Conservation (phyloP, 2,329 filamentous ascomycete species). For the Tolypocladium inflatum region DNA sequence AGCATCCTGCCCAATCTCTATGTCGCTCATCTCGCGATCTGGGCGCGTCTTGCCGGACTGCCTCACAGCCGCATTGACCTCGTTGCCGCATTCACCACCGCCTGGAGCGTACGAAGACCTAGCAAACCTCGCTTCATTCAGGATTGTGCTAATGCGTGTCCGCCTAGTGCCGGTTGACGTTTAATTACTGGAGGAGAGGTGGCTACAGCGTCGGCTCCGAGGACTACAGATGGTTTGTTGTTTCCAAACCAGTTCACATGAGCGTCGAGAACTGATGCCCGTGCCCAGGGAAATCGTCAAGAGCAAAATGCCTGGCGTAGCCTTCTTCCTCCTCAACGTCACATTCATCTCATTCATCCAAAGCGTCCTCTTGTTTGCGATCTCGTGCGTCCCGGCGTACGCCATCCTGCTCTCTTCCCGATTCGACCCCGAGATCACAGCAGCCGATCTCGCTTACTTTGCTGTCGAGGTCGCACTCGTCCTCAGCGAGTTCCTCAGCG, state of each 20-base stretch:
- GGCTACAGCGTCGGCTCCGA: conserved; percentile 84
- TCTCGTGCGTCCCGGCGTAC: conserved; percentile 73
- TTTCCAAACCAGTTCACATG: not conserved
- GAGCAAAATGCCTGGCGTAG: conserved; percentile 47
- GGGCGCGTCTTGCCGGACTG: conserved; percentile 67
- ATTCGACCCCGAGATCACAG: conserved; percentile 40
- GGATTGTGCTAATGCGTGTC: not conserved
- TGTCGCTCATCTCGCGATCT: conserved; percentile 74
- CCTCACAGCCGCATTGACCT: conserved; percentile 63
- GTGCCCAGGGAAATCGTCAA: conserved; percentile 57
- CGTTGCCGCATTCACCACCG: conserved; percentile 55
- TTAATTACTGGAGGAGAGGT: conserved; percentile 93
- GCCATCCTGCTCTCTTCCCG: conserved; percentile 65
- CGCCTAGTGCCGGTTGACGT: conserved; percentile 58
- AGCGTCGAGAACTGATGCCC: conserved; percentile 1
- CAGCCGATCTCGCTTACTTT: conserved; percentile 39
- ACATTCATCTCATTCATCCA: conserved; percentile 83
- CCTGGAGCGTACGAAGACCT: conserved; percentile 66
- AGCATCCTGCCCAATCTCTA: conserved; percentile 82
- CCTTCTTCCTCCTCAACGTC: conserved; percentile 80
- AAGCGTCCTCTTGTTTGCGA: conserved; percentile 67
- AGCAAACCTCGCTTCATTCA: not conserved
- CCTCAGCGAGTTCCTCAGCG: conserved; percentile 67
- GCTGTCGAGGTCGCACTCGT: conserved; percentile 39
- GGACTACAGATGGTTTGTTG: conserved; percentile 73